phyloP scores from a whole-genome alignment of 495 filamentous ascomycete genomes.

The Trichoderma erinaceum region DNA sequence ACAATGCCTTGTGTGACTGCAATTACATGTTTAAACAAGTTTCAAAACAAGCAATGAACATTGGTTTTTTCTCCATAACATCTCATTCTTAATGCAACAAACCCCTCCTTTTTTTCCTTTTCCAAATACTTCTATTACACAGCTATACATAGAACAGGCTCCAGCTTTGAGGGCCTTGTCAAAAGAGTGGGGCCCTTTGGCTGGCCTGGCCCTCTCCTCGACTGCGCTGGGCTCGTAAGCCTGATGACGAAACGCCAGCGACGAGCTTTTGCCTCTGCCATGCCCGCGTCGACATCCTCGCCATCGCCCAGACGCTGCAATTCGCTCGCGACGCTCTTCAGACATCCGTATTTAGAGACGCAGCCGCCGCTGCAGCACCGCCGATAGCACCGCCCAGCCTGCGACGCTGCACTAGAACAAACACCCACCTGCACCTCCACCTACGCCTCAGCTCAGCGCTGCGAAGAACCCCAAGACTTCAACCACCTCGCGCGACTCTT shows the following conservation, averaged over 20 bases:
- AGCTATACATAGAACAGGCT: neutral
- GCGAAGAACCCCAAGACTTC: neutral
- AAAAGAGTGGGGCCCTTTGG: slow-evolving; percentile 3
- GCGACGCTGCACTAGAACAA: neutral
- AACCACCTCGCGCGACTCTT: neutral
- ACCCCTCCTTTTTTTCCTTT: neutral
- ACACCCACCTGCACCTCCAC: neutral
- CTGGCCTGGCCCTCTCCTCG: neutral
- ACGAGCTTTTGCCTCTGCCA: slow-evolving; percentile 7
- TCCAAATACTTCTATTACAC: neutral
- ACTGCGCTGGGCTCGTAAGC: slow-evolving; percentile 2
- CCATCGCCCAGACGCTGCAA: neutral
- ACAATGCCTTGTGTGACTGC: neutral
- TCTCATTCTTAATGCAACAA: neutral
- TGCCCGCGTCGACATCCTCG: neutral
- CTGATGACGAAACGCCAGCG: slow-evolving; percentile 13
- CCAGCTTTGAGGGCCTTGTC: neutral
- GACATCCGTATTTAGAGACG: neutral
- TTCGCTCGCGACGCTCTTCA: neutral
- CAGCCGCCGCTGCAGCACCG: neutral
- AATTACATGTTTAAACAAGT: neutral
- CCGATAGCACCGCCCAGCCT: neutral
- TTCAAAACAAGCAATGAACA: neutral
- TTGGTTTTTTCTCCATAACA: neutral
- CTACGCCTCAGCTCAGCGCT: neutral